A percentile compares a stretch with the other conserved stretches of the same genome.
Conservation (phyloP, 1,284 basidiomycete genomes). For the Fomitopsis palustris region DNA sequence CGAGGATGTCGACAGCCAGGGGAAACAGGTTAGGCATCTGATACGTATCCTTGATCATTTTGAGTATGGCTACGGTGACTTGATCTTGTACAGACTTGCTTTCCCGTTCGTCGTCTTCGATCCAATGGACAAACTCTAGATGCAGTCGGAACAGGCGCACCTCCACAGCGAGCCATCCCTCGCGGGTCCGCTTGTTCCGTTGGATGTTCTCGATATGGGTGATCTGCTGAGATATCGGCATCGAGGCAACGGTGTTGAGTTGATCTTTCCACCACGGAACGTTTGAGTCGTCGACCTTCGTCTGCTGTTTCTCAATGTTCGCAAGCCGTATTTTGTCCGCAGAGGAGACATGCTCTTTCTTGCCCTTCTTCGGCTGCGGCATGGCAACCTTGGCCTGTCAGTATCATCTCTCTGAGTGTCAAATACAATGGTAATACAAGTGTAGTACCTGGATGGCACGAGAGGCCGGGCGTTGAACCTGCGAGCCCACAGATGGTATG, state of each 20-base stretch:
- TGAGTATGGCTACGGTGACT: conserved; percentile 42
- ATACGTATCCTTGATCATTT: conserved; percentile 41
- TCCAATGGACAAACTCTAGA: conserved; percentile 50
- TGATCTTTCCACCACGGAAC: conserved; percentile 48
- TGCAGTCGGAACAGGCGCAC: conserved; percentile 50
- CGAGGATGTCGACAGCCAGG: conserved; percentile 35
- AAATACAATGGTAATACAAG: neutral
- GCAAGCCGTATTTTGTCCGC: conserved; percentile 42
- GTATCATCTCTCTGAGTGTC: neutral
- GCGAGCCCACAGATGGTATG: conserved; percentile 38
- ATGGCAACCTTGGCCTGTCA: conserved; percentile 11
- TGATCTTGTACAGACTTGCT: conserved; percentile 37
- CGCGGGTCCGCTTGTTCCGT: conserved; percentile 40
- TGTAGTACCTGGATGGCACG: neutral
- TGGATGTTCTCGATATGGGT: conserved; percentile 33
- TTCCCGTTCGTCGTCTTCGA: conserved; percentile 38
- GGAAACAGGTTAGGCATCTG: conserved; percentile 35
- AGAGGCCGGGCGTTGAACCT: conserved; percentile 10
- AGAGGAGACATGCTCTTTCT: conserved; percentile 28
- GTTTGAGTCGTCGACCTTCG: conserved; percentile 34
- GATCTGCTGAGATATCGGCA: conserved; percentile 28
- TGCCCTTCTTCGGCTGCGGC: conserved; percentile 22
- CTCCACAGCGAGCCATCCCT: conserved; percentile 46
- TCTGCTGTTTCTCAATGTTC: conserved; percentile 42
- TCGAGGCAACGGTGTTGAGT: conserved; percentile 32